Evolutionary conservation across 2,329 filamentous ascomycete species (phyloP), one percentile per base, ranked within the genome.

Genomic region (Chaetomium strumarium): DNA sequence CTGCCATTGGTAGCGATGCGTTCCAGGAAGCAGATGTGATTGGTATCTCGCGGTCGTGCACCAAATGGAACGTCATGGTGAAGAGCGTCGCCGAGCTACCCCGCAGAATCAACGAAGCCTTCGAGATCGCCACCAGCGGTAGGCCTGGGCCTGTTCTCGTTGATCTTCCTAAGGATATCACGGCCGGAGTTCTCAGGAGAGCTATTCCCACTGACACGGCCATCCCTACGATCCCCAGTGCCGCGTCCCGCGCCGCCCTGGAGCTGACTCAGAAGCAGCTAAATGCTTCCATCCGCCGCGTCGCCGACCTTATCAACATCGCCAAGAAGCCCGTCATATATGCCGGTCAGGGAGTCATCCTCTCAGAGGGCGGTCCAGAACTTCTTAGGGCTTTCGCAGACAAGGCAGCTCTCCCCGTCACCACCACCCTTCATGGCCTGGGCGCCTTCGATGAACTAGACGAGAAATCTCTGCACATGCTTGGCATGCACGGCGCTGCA

Each of bases 21-120:
- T 97, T 97, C 79, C 93, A 99, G 70, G 93, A 97, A 73, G 91
- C 90, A 54, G 93, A 99, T 67, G 85, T 95, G 34, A 78, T 96
- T 55, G 92, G 92, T 62, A 97, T 99, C 69, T 95, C 90, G 33
- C 82, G 92, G 65, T 85, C 91, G 17, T 96, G 91, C 78, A 96
- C 91, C 62, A 97, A 97, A 76, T 99, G 93, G 93, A 97, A 97
- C 64, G 90, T 95, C 55, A 95, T 97, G 90, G 90, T 96, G 45
- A 96, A 95, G 79, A 92, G 86, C 69, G 84, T 96, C 51, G 90
- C 89, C 46, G 93, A 99, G 72, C 78, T 99, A 51, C 93, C 93
- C 46, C 83, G 88, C 64, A 83, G 92, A 60, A 97, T 97, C 67
- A 96, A 96, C 70, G 93, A 97, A 74, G 93, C 93, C 45, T 97